phyloP scores from a whole-genome alignment of 768 basidiomycete species.

The Macrocybe gigantea region DNA sequence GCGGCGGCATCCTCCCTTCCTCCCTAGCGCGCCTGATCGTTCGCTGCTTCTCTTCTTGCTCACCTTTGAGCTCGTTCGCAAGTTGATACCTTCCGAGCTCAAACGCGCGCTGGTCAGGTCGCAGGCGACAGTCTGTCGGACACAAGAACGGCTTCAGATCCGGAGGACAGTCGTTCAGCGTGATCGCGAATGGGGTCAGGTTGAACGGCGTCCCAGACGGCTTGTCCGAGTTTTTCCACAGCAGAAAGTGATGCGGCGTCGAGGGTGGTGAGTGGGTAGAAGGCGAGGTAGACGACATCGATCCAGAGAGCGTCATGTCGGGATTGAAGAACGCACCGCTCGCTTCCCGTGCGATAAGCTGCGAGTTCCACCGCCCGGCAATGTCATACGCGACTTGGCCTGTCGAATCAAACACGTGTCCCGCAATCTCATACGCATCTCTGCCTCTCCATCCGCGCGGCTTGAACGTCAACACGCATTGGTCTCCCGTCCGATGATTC shows the following conservation, averaged over 20 bases:
- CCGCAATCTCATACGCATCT: slow-evolving; percentile 90
- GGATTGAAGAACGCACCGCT: slow-evolving; percentile 64
- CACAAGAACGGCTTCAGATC: slow-evolving; percentile 67
- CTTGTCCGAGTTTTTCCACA: slow-evolving; percentile 93
- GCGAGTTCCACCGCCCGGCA: slow-evolving; percentile 93
- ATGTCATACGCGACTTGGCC: slow-evolving; percentile 80
- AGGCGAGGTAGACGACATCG: slow-evolving; percentile 35
- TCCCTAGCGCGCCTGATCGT: slow-evolving; percentile 69
- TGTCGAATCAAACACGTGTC: slow-evolving; percentile 61
- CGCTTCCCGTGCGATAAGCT: slow-evolving; percentile 78
- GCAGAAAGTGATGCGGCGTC: slow-evolving; percentile 44
- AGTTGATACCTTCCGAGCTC: slow-evolving; percentile 82
- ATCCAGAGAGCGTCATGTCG: slow-evolving; percentile 45
- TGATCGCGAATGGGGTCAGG: slow-evolving; percentile 90
- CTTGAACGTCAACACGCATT: slow-evolving; percentile 89
- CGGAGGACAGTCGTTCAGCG: slow-evolving; percentile 81
- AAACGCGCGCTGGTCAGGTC: slow-evolving; percentile 93
- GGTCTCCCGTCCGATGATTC: slow-evolving; percentile 88
- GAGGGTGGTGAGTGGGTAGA: slow-evolving; percentile 33
- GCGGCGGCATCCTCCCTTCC: slow-evolving; percentile 62
- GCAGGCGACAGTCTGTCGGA: slow-evolving; percentile 88
- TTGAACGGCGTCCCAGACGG: slow-evolving; percentile 79
- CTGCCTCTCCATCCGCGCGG: slow-evolving; percentile 92
- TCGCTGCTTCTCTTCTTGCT: slow-evolving; percentile 82
- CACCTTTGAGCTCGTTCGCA: slow-evolving; percentile 73